Conservation (phyloP, 2,329 filamentous ascomycete genomes). For the Madurella fahalii region DNA sequence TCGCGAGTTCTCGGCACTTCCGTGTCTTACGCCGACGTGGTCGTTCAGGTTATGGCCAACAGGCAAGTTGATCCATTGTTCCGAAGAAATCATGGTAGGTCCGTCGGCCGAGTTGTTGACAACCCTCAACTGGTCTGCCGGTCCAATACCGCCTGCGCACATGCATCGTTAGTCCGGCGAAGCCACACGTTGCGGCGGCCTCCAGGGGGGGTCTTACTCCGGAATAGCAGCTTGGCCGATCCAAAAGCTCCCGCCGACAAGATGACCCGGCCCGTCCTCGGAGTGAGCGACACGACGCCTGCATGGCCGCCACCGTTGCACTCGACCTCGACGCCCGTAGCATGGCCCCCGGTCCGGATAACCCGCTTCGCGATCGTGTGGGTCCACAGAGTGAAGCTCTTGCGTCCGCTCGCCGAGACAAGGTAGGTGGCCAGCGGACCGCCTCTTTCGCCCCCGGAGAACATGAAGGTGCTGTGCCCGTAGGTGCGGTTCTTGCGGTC, state of each 20-base stretch:
- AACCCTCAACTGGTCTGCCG: conserved; percentile 53
- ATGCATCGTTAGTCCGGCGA: background rate
- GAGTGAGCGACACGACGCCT: conserved; percentile 57
- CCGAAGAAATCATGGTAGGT: conserved; percentile 45
- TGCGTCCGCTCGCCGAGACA: conserved; percentile 37
- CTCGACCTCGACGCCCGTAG: conserved; percentile 64
- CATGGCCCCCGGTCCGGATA: conserved; percentile 56
- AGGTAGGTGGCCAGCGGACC: conserved; percentile 70
- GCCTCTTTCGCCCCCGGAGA: conserved; percentile 59
- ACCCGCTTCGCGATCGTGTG: conserved; percentile 64
- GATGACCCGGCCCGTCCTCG: conserved; percentile 59
- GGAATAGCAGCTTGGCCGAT: conserved; percentile 62
- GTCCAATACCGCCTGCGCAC: conserved; percentile 53
- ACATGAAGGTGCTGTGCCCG: conserved; percentile 63
- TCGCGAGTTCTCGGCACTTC: background rate
- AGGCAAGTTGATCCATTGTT: conserved; percentile 53
- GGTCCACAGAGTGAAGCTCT: conserved; percentile 63
- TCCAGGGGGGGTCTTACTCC: conserved; percentile 39
- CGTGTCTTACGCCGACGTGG: conserved; percentile 31
- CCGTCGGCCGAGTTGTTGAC: conserved; percentile 49
- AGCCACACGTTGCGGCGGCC: background rate
- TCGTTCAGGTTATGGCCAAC: conserved; percentile 58
- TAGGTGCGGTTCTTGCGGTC: conserved; percentile 62
- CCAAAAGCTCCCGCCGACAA: conserved; percentile 65
- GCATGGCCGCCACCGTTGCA: conserved; percentile 47